Conservation (phyloP, 2,329 filamentous ascomycete genomes). For the Paraconiothyrium brasiliense region DNA sequence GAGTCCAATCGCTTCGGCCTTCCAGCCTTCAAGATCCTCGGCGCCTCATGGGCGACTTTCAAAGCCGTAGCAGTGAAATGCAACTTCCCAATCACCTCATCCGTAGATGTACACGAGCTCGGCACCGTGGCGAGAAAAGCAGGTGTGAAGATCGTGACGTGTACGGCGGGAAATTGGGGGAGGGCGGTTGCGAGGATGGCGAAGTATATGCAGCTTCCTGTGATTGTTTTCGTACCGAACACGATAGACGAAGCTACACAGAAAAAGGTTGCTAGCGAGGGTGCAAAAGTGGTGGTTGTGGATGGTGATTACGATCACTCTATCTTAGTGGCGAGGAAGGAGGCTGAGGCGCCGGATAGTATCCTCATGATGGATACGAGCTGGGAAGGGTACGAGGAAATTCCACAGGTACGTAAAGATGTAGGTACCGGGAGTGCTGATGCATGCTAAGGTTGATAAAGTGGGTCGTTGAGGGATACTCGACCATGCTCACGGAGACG, state of each 20-base stretch:
- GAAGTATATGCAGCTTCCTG: conserved; percentile 63
- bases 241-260: conserved; percentile 65
- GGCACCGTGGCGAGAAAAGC: conserved; percentile 34
- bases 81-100: conserved; percentile 53
- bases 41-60: conserved; percentile 77
- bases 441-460: conserved; percentile 34
- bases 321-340: conserved; percentile 60
- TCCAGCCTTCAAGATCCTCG: conserved; percentile 82
- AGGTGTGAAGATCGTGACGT: conserved; percentile 64
- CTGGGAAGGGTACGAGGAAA: conserved; percentile 71
- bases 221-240: conserved; percentile 70
- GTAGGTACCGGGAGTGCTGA: neutral
- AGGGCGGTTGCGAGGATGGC: conserved; percentile 77
- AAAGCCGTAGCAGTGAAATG: conserved; percentile 62
- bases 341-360: conserved; percentile 51
- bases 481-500: conserved; percentile 74
- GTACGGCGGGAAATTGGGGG: conserved; percentile 81
- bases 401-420: conserved; percentile 61
- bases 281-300: conserved; percentile 65
- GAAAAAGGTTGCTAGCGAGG: conserved; percentile 68
- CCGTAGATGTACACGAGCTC: conserved; percentile 59
- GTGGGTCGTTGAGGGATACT: conserved; percentile 83
- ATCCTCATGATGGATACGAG: conserved; percentile 75
- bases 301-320: conserved; percentile 72
- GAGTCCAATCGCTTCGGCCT: conserved; percentile 74